These are phyloP conservation scores for Moricandia moricandioides DNA, from an alignment of 345 rosid genomes.

Conservation along the genomic window DNA sequence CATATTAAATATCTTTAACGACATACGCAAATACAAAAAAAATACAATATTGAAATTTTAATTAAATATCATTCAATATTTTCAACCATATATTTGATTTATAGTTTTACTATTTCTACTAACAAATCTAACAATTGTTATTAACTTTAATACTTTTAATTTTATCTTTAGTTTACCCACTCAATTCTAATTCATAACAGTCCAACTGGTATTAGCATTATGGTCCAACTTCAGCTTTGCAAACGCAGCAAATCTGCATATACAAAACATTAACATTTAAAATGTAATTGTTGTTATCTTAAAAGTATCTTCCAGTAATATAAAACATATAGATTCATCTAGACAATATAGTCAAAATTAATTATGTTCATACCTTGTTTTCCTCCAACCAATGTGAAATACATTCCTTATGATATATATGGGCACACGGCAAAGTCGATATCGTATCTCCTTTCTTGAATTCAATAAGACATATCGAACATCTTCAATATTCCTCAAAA, in stretches of 20 bases:
- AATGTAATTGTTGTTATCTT: not conserved
- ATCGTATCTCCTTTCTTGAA: not conserved
- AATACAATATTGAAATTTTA: not conserved
- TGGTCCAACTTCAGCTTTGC: not conserved
- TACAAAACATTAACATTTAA: not conserved
- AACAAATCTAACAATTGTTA: not conserved
- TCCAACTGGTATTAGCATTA: not conserved
- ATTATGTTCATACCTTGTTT: not conserved
- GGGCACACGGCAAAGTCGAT: slow-evolving; percentile 14
- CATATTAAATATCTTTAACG: not conserved
- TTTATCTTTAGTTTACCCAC: not conserved
- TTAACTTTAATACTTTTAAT: not conserved
- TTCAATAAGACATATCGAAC: slow-evolving; percentile 7
- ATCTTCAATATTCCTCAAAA: not conserved
- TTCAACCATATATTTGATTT: not conserved
- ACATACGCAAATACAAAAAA: not conserved
- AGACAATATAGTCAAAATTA: not conserved
- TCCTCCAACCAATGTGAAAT: not conserved
- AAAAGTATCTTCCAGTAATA: not conserved
- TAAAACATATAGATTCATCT: not conserved
- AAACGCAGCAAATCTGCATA: slow-evolving; percentile 3
- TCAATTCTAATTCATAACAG: not conserved
- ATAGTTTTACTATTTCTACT: not conserved
- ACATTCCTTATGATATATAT: slow-evolving; percentile 16
- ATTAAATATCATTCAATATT: not conserved